Evolutionary conservation across 192 early-diverging fungal species (phyloP), one percentile per base, ranked within the genome.

Genomic region (Rhizoclosmatium sp.): DNA sequence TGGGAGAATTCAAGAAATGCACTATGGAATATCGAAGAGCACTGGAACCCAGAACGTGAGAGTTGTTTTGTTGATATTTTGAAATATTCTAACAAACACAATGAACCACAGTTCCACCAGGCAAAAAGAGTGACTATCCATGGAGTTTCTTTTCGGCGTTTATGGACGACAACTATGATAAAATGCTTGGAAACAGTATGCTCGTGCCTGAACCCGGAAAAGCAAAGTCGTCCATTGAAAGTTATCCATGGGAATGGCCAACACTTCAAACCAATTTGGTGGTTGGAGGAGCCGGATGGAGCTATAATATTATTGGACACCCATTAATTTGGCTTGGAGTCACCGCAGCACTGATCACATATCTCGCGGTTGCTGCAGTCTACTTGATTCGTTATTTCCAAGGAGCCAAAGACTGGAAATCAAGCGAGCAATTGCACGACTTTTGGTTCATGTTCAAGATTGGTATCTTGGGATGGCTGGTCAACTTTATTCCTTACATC

Each of bases 151-250:
- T 93, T 71, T 83, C 87, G 59, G 91, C 97, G 80, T 95, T 98
- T 83, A 86, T 92, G 77, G 94, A 95, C 71, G 85, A 98, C 70
- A 98, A 98, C 78, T 89, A 93, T 19, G 95, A 93, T 19, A 99
- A 98, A 96, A 96, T 94, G 90, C 92, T 92, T 2, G 92, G 93
- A 7, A 99, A 99, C 88, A 99, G 98, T 80, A 96, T 95, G 21
- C 85, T 99, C 72, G 87, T 93, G 49, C 95, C 94, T 0, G 94
- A 98, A 79, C 92, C 91, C n/a, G 93, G 96, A 82, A 96, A 97
- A 85, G 89, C 93, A 78, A 84, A 84, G 42, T 95, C 95, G 76
- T 71, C 80, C 0, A 79, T 99, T 2, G 89, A 93, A 19, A 95
- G 94, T 19, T 56, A 81, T 49, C 96, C 98, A 0, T 87, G 81